phyloP scores from a whole-genome alignment of 2,329 filamentous ascomycete species.

The Verticillium tricorpus region DNA sequence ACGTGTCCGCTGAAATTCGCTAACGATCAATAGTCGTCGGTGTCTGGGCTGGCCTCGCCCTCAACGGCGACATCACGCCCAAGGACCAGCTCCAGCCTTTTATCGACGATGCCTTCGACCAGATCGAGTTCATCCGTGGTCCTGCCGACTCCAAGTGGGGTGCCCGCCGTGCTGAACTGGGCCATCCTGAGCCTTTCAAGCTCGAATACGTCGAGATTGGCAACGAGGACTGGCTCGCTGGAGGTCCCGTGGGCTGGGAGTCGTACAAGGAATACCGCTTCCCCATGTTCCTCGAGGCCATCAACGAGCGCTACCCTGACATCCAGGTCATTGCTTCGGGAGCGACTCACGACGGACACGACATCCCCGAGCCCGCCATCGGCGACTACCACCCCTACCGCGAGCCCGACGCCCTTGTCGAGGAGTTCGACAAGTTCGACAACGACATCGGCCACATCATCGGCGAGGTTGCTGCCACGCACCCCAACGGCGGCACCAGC shows the following conservation, averaged over 20 bases:
- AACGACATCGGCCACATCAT: conserved; percentile 35
- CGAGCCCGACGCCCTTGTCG: conserved; percentile 44
- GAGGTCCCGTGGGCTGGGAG: conserved; percentile 38
- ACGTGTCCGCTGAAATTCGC: background rate
- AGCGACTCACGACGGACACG: conserved; percentile 34
- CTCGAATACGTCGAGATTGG: conserved; percentile 62
- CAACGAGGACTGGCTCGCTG: conserved; percentile 61
- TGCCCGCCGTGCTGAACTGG: conserved; percentile 50
- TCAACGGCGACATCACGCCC: conserved; percentile 48
- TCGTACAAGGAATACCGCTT: conserved; percentile 54
- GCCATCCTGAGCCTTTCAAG: conserved; percentile 56
- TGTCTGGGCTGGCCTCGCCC: conserved; percentile 52
- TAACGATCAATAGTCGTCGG: conserved; percentile 39
- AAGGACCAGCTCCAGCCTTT: conserved; percentile 48
- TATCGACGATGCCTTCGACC: conserved; percentile 56
- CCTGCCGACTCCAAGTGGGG: conserved; percentile 50
- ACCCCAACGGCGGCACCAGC: conserved; percentile 46
- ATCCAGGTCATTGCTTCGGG: conserved; percentile 51
- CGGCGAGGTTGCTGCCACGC: conserved; percentile 48
- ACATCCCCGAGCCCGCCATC: conserved; percentile 36
- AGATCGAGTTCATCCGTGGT: conserved; percentile 60
- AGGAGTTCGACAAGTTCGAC: conserved; percentile 49
- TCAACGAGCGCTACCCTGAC: conserved; percentile 50
- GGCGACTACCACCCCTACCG: conserved; percentile 50
- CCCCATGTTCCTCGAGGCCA: conserved; percentile 54